Percentiles rank a stretch among this genome's conserved stretches.
Evolutionary conservation across 306 rosid genomes (phyloP).

Genomic region (Parietaria judaica): DNA sequence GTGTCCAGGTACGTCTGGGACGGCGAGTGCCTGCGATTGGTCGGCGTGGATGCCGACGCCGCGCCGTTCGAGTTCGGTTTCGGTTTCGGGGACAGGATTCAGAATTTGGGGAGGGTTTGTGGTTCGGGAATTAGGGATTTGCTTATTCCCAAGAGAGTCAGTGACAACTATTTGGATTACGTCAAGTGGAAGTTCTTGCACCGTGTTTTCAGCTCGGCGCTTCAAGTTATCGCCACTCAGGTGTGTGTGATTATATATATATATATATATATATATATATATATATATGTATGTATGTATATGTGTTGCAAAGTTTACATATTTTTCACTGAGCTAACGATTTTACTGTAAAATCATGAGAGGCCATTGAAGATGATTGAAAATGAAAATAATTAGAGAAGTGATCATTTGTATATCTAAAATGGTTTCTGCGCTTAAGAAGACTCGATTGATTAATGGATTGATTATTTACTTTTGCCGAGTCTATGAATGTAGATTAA

Average conservation of each 20-base stretch:
- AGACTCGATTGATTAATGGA: too few relatives aligned
- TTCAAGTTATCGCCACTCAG: slow-evolving; percentile 93
- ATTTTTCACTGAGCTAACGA: not conserved
- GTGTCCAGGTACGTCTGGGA: slow-evolving; percentile 77
- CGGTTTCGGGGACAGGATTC: slow-evolving; percentile 32
- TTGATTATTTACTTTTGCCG: too few relatives aligned
- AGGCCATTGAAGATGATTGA: not conserved
- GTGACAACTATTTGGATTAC: slow-evolving; percentile 43
- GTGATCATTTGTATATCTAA: not conserved
- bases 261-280: not conserved
- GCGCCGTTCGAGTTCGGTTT: slow-evolving; percentile 22
- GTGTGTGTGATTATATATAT: slow-evolving; percentile 30
- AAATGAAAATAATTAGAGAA: not conserved
- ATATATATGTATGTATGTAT: not conserved
- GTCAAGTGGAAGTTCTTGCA: slow-evolving; percentile 87
- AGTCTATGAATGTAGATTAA: too few relatives aligned
- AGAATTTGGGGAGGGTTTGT: slow-evolving; percentile 21
- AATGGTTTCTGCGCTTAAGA: too few relatives aligned
- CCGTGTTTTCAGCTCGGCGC: slow-evolving; percentile 87
- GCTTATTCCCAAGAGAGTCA: slow-evolving; percentile 60
- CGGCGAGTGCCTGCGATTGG: slow-evolving; percentile 44
- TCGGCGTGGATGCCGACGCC: slow-evolving; percentile 41
- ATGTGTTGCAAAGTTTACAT: not conserved
- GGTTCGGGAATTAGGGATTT: slow-evolving; percentile 40
- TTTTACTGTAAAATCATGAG: not conserved